Base-by-base conservation (phyloP, 495 filamentous ascomycete genomes). In the Penicillium longicatenatum region DNA sequence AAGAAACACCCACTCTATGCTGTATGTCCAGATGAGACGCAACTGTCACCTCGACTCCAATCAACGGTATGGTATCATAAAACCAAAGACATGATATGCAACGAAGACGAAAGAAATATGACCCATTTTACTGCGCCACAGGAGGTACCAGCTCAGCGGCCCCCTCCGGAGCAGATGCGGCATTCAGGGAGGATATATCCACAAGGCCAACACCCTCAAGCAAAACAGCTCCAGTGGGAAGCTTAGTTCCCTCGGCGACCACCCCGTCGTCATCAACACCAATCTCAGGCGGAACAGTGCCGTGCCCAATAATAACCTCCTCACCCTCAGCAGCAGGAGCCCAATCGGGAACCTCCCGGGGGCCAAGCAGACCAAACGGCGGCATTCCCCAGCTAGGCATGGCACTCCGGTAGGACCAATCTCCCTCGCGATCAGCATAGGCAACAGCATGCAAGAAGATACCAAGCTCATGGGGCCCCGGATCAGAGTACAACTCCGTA, bases 361-460 rank as follows among this genome's bases (percentile, higher is more conserved):
- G 86, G 0, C 86, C 86, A n/a, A 79, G 78, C 58, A 75, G 61
- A 0, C 84, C 86, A 41, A 51, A 33, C 16, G 92, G 92, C 1
- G 92, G 92, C 50, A 92, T 68, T 30, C 90, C 94, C 94, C 94
- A 98, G 9, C 73, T 75, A 6, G 94, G 95, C 69, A 97, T 78
- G 21, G 83, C 80, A 58, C 92, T 96, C 67, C 87, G 83, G 72
- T 97, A 98, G 41, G 83, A 83, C 94, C 94, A 98, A 16, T 79
- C 75, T 8, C 92, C 93, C 9, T 85, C 82, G 17, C 80, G 80
- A 71, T 91, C 91, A 48, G 92, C 88, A 67, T 98, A 98, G 29
- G 89, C 84, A 53, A 88, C 85, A 33, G 93, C 93, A 75, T 98
- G 94, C 46, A 98, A 76, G 82, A 92, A 98, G 52, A 98, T 88